These are phyloP conservation scores for Nannochloropsis salina DNA, from an alignment of 108 stramenopile species.

Conservation along the genomic window DNA sequence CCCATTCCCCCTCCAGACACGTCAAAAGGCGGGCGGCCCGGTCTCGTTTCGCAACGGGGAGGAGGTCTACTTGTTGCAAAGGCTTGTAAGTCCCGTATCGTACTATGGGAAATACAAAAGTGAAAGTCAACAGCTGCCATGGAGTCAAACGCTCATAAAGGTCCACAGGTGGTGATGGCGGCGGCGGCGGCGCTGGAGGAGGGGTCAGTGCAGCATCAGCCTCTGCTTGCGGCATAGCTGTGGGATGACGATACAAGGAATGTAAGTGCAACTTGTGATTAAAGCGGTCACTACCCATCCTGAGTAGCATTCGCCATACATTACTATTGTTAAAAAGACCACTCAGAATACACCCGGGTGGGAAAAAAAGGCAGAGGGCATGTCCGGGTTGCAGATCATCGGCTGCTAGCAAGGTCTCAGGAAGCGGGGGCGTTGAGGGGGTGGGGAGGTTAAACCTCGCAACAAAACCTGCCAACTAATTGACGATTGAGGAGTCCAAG, in stretches of 20 bases:
- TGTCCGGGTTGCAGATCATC: no score
- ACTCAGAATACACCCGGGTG: background rate
- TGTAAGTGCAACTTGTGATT: background rate
- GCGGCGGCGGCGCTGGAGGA: background rate
- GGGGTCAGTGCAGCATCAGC: background rate
- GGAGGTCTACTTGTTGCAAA: slow-evolving; percentile 8
- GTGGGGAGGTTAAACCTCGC: no score
- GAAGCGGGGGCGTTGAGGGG: no score
- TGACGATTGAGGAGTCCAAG: no score
- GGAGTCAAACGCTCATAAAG: slow-evolving; percentile 3
- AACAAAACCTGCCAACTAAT: no score
- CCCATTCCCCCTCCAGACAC: slow-evolving; percentile 19
- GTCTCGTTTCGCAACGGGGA: background rate
- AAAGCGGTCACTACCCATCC: background rate
- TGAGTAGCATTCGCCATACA: no score
- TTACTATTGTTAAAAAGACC: no score
- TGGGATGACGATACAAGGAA: no score
- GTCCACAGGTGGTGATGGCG: slow-evolving; percentile 15
- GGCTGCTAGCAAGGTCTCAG: no score
- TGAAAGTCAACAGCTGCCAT: slow-evolving; percentile 10
- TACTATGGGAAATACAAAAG: background rate
- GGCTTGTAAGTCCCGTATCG: background rate
- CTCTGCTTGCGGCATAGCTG: background rate
- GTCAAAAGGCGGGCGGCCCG: background rate
- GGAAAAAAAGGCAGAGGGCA: background rate